These are phyloP conservation scores for Iris macrosiphon DNA, from an alignment of 106 monocot species.

Conservation along the genomic window DNA sequence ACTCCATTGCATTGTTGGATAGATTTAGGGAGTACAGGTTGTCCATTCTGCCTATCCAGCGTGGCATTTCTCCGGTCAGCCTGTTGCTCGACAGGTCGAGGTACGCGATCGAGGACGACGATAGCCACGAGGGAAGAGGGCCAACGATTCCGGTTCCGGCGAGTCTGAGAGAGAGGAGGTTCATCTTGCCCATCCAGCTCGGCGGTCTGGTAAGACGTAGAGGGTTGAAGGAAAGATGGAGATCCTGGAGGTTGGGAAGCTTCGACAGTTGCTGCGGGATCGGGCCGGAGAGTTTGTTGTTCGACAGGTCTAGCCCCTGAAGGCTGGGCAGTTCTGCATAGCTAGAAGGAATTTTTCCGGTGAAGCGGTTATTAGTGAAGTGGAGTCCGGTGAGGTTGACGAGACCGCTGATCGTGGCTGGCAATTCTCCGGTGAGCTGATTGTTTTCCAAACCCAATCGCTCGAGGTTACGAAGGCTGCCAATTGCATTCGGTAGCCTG, in stretches of 20 bases:
- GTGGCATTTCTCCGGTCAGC: slow-evolving; percentile 22
- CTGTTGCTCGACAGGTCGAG: slow-evolving; percentile 36
- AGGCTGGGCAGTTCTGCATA: slow-evolving; percentile 11
- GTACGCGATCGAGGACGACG: slow-evolving; percentile 15
- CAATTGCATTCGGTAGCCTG: slow-evolving; percentile 11
- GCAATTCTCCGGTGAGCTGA: slow-evolving; percentile 15
- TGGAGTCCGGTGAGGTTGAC: not conserved
- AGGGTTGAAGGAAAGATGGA: slow-evolving; percentile 25
- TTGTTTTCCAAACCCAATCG: slow-evolving; percentile 13
- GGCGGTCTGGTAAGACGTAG: slow-evolving; percentile 8
- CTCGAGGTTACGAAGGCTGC: slow-evolving; percentile 9
- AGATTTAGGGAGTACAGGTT: slow-evolving; percentile 30
- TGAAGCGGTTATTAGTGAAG: slow-evolving; percentile 15
- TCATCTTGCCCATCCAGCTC: slow-evolving; percentile 23
- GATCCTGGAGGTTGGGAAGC: slow-evolving; percentile 15
- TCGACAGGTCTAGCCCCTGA: slow-evolving; percentile 10
- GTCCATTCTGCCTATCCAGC: slow-evolving; percentile 36
- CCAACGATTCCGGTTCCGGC: slow-evolving; percentile 28
- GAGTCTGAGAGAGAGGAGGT: slow-evolving; percentile 23
- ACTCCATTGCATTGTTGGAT: slow-evolving; percentile 24
- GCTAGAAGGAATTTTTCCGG: slow-evolving; percentile 19
- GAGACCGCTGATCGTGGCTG: slow-evolving; percentile 4
- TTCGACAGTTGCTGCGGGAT: slow-evolving; percentile 14
- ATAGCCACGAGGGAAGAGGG: slow-evolving; percentile 25
- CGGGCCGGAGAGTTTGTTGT: slow-evolving; percentile 24